Base-by-base conservation (phyloP, 1,139 yeast species). In the Zygosaccharomyces sapae region DNA sequence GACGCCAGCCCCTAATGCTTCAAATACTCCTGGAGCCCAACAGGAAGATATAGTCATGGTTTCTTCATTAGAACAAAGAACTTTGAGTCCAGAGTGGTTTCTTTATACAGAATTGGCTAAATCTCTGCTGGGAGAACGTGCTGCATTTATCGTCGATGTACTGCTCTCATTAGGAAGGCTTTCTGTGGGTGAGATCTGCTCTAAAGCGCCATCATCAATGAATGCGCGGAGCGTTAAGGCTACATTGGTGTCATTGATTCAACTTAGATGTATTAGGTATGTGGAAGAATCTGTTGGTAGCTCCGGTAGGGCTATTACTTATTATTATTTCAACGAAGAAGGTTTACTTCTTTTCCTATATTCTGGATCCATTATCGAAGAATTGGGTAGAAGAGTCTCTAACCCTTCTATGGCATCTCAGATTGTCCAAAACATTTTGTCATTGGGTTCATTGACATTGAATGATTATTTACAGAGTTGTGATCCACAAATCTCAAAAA, bases 301-400 rank as follows among this genome's bases (percentile, higher is more conserved):
- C 13, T 65, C 67, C 12, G 63, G 63, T 5, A 62, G 58, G 3
- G 55, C 54, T 16, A 57, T 62, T 0, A 73, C 76, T 1, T 77
- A 70, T 56, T 89, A 88, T 63, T 74, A 73, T 33, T 77, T 82
- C 52, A 76, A 83, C 57, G 83, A 81, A 53, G 74, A 71, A 25
- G 95, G 95, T 4, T 69, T 83, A 19, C 72, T 81, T 55, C 66
- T 77, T 45, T 70, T 88, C 46, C 63, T 89, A 29, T 86, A 88
- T 66, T 75, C 90, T 33, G 97, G 96, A 30, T 86, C 86, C 44
- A 81, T 89, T 50, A 48, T 45, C 9, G 51, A 48, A 10, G 51
- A 48, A 24, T 39, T 48, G 24, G 46, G 51, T 27, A 45, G 45
- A 25, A 43, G 36, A 18, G 29, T 43, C 9, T 33, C 48, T 5